phyloP scores from a whole-genome alignment of 345 rosid species.

The Capsella bursapastoris region DNA sequence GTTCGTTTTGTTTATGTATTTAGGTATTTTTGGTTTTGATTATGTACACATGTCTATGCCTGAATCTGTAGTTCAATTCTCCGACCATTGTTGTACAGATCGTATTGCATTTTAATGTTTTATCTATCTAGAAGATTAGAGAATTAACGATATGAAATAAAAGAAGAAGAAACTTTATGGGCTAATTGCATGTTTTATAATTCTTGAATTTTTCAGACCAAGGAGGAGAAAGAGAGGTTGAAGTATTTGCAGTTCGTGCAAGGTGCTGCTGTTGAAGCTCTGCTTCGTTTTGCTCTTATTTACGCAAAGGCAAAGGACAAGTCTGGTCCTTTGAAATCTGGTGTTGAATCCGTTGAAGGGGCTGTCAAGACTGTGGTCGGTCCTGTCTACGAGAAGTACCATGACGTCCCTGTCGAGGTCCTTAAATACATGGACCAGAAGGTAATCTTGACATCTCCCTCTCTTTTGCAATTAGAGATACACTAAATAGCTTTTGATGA shows the following conservation, averaged over 20 bases:
- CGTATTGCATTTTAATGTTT: background rate
- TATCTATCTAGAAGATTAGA: background rate
- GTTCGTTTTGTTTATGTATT: background rate
- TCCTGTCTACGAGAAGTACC: slow-evolving; percentile 75
- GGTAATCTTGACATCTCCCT: slow-evolving; percentile 44
- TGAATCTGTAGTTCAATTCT: background rate
- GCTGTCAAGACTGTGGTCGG: slow-evolving; percentile 77
- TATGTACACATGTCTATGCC: background rate
- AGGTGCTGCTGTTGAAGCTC: slow-evolving; percentile 64
- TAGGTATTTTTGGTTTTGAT: slow-evolving; percentile 5
- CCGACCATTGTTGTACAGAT: background rate
- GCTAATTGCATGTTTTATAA: slow-evolving; percentile 8
- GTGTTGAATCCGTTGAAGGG: slow-evolving; percentile 85
- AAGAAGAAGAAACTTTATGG: background rate
- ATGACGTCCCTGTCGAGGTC: slow-evolving; percentile 63
- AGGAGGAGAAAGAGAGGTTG: slow-evolving; percentile 55
- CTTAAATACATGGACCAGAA: slow-evolving; percentile 82
- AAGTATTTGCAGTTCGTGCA: slow-evolving; percentile 86
- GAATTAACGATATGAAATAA: background rate
- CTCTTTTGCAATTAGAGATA: background rate
- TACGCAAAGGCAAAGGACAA: slow-evolving; percentile 76
- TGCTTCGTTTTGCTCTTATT: slow-evolving; percentile 57
- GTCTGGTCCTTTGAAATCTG: slow-evolving; percentile 80
- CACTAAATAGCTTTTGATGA: background rate
- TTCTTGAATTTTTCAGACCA: slow-evolving; percentile 25